Evolutionary conservation across 2,329 filamentous ascomycete species (phyloP).

Genomic region (Aureobasidium sp.): DNA sequence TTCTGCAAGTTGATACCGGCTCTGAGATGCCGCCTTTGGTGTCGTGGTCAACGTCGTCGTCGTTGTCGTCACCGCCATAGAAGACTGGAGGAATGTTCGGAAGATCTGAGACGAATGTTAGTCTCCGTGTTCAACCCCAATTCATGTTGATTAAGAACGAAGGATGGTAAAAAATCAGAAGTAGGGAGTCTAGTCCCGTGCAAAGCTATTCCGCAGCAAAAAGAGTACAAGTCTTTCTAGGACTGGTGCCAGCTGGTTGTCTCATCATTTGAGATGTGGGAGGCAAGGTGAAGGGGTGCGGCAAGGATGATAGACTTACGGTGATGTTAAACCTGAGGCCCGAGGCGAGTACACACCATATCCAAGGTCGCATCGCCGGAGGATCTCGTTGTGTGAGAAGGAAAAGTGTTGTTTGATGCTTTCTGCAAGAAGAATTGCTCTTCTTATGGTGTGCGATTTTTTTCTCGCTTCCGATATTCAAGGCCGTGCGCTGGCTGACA

Average conservation of each 20-base stretch:
- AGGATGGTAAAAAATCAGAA: background rate
- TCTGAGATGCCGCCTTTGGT: background rate
- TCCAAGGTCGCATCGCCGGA: too few relatives aligned
- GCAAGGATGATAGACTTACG: background rate
- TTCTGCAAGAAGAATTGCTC: background rate
- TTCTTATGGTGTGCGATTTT: conserved; percentile 4
- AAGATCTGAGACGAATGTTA: conserved; percentile 1
- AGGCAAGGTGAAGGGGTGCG: background rate
- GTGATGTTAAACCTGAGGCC: background rate
- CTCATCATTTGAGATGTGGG: conserved; percentile 1
- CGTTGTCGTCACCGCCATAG: background rate
- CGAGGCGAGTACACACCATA: background rate
- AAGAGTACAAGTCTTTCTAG: conserved; percentile 57
- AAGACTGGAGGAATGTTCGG: background rate
- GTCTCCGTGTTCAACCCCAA: background rate
- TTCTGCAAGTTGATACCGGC: background rate
- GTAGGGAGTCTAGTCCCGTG: conserved; percentile 7
- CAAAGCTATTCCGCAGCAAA: conserved; percentile 54
- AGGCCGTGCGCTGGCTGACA: conserved; percentile 3
- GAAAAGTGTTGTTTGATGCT: background rate
- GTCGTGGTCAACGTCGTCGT: too few relatives aligned
- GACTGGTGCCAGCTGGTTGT: conserved; percentile 58
- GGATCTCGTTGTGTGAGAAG: background rate
- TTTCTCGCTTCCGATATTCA: conserved; percentile 1
- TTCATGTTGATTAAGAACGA: background rate